Conservation (phyloP, 2,329 filamentous ascomycete genomes). For the Clathrospora elynae region DNA sequence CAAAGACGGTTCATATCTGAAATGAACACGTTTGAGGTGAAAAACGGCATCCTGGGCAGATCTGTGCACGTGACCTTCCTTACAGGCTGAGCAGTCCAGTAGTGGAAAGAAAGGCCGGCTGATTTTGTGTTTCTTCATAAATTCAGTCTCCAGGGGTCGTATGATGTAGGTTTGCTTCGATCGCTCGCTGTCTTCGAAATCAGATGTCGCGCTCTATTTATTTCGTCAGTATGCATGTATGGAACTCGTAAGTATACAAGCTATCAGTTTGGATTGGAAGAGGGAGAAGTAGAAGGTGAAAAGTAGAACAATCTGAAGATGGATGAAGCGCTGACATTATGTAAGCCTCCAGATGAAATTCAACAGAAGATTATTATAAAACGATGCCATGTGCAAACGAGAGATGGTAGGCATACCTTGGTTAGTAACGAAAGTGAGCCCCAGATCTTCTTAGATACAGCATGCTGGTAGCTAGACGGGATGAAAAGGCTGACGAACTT, state of each 20-base stretch:
- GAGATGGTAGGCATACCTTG: background rate
- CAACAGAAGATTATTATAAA: no score
- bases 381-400: background rate
- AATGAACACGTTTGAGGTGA: conserved; percentile 3
- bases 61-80: background rate
- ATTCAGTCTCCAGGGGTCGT: background rate
- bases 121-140: background rate
- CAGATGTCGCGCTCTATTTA: background rate
- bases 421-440: background rate
- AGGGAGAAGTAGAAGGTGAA: no score
- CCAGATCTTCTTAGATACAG: conserved; percentile 4
- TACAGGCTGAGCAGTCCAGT: background rate
- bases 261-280: no score
- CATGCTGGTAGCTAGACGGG: conserved; percentile 1
- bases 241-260: no score
- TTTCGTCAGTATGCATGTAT: no score
- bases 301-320: no score
- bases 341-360: no score
- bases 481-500: background rate
- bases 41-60: background rate
- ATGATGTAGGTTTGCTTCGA: conserved; percentile 1
- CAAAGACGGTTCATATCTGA: background rate
- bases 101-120: background rate
- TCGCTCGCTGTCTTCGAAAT: background rate
- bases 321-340: no score